phyloP scores from a whole-genome alignment of 305 asterid species.

The Rubia tinctorum region DNA sequence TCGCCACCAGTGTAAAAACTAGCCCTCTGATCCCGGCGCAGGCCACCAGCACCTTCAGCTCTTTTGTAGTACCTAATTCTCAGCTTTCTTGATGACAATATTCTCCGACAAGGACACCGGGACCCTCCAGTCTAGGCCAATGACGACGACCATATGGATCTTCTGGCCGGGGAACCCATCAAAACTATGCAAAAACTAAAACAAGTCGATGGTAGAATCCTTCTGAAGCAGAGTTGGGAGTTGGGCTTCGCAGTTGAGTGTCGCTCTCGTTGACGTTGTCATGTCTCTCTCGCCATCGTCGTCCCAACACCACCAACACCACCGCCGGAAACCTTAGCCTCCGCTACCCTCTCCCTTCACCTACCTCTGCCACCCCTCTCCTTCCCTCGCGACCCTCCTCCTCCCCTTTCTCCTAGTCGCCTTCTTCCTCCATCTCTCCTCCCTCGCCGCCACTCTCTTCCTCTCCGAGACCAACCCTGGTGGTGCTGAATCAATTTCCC shows the following conservation, averaged over 20 bases:
- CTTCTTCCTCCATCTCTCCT: too few relatives aligned
- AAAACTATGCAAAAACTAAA: slow-evolving; percentile 28
- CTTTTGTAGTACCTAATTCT: slow-evolving; percentile 31
- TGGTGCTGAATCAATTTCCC: too few relatives aligned
- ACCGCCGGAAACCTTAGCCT: too few relatives aligned
- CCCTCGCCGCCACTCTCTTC: too few relatives aligned
- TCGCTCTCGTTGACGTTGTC: too few relatives aligned
- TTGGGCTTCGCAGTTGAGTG: slow-evolving; percentile 38
- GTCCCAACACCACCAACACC: too few relatives aligned
- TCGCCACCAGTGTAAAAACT: slow-evolving; percentile 88
- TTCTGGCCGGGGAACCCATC: slow-evolving; percentile 28
- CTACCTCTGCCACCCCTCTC: too few relatives aligned
- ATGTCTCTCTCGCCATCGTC: too few relatives aligned
- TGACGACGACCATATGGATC: slow-evolving; percentile 27
- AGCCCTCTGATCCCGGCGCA: slow-evolving; percentile 98
- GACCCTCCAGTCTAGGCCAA: slow-evolving; percentile 9
- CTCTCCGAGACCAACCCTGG: too few relatives aligned
- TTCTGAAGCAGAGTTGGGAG: slow-evolving; percentile 31
- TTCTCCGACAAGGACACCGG: slow-evolving; percentile 12
- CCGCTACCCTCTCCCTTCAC: too few relatives aligned
- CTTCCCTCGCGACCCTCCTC: too few relatives aligned
- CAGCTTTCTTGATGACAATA: slow-evolving; percentile 3
- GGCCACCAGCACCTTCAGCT: slow-evolving; percentile 72
- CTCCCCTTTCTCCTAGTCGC: too few relatives aligned
- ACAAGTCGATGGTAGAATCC: slow-evolving; percentile 34